These are phyloP conservation scores for Mortierella sp. DNA, from an alignment of 371 early-diverging fungal genomes.

Conservation along the genomic window DNA sequence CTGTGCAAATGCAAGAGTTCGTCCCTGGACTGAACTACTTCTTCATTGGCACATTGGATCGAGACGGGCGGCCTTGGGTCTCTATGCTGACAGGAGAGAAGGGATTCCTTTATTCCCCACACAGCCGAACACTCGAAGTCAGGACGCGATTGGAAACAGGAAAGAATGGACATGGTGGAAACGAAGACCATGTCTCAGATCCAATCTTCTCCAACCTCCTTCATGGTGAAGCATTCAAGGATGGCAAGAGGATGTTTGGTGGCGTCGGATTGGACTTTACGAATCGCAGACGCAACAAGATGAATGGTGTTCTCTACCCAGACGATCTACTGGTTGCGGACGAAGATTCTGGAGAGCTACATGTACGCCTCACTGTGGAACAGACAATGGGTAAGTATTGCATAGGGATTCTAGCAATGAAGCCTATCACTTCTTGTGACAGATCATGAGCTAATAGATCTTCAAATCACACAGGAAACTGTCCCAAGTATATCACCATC, in stretches of 20 bases:
- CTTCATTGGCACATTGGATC: slow-evolving; percentile 39
- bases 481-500: slow-evolving; percentile 49
- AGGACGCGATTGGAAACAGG: slow-evolving; percentile 1
- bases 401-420: background rate
- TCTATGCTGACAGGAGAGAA: slow-evolving; percentile 30
- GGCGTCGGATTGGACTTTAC: slow-evolving; percentile 41
- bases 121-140: slow-evolving; percentile 27
- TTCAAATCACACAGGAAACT: slow-evolving; percentile 25
- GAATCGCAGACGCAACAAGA: slow-evolving; percentile 45
- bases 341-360: slow-evolving; percentile 20
- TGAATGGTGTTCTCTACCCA: slow-evolving; percentile 36
- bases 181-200: slow-evolving; percentile 7
- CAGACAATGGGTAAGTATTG: slow-evolving; percentile 34
- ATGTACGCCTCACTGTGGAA: slow-evolving; percentile 38
- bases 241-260: slow-evolving; percentile 27
- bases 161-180: too few relatives aligned
- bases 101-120: slow-evolving; percentile 30
- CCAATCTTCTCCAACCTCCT: slow-evolving; percentile 30
- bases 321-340: slow-evolving; percentile 17
- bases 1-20: slow-evolving; percentile 36
- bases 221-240: slow-evolving; percentile 19
- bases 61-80: slow-evolving; percentile 41
- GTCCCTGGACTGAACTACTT: slow-evolving; percentile 34
- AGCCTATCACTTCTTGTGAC: background rate
- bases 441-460: background rate